Evolutionary conservation across 306 rosid species (phyloP).

Genomic region (Vachellia collinsii): DNA sequence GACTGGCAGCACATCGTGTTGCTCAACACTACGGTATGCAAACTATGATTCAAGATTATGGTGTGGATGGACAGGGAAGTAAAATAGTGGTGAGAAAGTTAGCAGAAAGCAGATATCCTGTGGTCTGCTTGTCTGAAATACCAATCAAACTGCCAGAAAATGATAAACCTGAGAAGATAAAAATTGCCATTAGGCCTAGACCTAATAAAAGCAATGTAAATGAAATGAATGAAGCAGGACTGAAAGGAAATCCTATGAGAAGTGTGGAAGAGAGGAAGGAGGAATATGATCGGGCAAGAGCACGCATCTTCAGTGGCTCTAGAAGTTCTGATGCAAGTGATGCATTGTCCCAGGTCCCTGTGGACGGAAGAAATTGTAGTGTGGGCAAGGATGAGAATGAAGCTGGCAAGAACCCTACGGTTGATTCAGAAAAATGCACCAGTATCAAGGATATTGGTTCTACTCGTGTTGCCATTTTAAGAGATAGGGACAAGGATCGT

Average conservation of each 20-base stretch:
- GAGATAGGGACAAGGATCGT: constrained; percentile 92
- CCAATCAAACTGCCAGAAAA: constrained; percentile 60
- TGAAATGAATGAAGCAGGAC: constrained; percentile 54
- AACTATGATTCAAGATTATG: constrained; percentile 78
- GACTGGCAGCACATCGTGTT: constrained; percentile 92
- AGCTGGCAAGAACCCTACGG: constrained; percentile 45
- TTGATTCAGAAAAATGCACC: constrained; percentile 51
- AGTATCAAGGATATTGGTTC: constrained; percentile 50
- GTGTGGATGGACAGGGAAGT: constrained; percentile 84
- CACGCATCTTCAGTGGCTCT: constrained; percentile 77
- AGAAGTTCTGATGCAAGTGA: constrained; percentile 56
- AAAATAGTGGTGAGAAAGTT: constrained; percentile 78
- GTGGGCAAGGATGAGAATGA: constrained; percentile 58
- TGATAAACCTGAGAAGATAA: constrained; percentile 57
- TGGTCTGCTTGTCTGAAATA: constrained; percentile 69
- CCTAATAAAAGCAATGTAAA: constrained; percentile 49
- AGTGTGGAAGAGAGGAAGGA: constrained; percentile 96
- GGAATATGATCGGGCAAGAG: constrained; percentile 90
- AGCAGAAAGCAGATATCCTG: constrained; percentile 64
- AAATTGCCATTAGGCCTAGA: constrained; percentile 68
- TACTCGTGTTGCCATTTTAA: constrained; percentile 88
- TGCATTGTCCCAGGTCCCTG: constrained; percentile 37
- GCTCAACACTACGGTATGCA: constrained; percentile 87
- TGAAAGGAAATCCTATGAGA: constrained; percentile 66
- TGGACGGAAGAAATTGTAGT: constrained; percentile 50